These are phyloP conservation scores for Glaciozyma martinii DNA, from an alignment of 768 basidiomycete genomes.

Conservation along the genomic window DNA sequence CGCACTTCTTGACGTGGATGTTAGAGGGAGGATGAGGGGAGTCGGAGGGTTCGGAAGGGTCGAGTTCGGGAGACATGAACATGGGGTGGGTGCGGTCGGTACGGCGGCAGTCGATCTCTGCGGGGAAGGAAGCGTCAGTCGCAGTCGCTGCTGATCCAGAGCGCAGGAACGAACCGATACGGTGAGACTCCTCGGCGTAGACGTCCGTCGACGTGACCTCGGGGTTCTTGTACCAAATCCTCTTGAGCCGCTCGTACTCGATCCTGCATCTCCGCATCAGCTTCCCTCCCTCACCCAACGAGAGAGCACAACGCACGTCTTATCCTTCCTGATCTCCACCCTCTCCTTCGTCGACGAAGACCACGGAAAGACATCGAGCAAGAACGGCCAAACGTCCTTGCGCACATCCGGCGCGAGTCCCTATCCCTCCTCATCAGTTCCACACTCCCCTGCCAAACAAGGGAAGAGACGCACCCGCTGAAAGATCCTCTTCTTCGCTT, in stretches of 20 bases:
- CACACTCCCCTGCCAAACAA: neutral
- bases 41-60: conserved; percentile 44
- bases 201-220: conserved; percentile 73
- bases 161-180: conserved; percentile 20
- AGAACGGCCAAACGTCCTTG: conserved; percentile 78
- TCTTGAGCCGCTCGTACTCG: conserved; percentile 61
- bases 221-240: conserved; percentile 71
- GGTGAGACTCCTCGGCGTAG: conserved; percentile 61
- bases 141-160: neutral
- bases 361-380: conserved; percentile 80
- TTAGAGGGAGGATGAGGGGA: conserved; percentile 79
- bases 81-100: conserved; percentile 91
- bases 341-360: conserved; percentile 57
- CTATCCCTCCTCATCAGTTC: conserved; percentile 11
- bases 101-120: conserved; percentile 87
- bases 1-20: conserved; percentile 82
- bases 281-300: neutral
- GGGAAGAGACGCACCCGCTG: conserved; percentile 45
- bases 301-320: conserved; percentile 47
- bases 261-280: conserved; percentile 43
- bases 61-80: conserved; percentile 48
- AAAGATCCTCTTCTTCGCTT: conserved; percentile 70
- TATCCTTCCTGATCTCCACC: conserved; percentile 53
- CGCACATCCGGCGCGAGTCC: conserved; percentile 56
- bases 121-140: conserved; percentile 10